Conservation (phyloP, 2,329 filamentous ascomycete species). For the Macrophomina phaseolina region DNA sequence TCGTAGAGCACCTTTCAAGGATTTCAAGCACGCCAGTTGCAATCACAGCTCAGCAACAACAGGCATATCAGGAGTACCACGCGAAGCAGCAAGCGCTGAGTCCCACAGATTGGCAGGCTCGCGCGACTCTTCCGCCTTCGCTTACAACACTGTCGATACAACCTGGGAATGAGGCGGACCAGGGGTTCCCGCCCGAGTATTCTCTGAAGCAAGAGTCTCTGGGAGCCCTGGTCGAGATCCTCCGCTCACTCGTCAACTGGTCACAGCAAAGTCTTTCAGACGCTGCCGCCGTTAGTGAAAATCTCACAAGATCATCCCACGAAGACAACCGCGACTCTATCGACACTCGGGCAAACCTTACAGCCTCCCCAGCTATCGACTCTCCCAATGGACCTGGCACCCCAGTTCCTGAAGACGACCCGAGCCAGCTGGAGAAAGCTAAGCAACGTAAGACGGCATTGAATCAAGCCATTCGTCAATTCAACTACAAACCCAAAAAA, state of each 20-base stretch:
- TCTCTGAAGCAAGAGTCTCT: constrained; percentile 87
- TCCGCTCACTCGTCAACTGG: constrained; percentile 93
- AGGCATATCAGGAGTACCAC: constrained; percentile 82
- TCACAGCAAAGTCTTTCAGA: constrained; percentile 70
- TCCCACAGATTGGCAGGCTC: constrained; percentile 79
- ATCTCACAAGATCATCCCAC: constrained; percentile 57
- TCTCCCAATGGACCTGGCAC: constrained; percentile 21
- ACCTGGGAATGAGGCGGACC: constrained; percentile 61
- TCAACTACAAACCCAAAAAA: constrained; percentile 97
- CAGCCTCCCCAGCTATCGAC: constrained; percentile 11
- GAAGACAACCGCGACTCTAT: constrained; percentile 73
- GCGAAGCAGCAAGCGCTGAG: constrained; percentile 61
- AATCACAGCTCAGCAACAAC: constrained; percentile 78
- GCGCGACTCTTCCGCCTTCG: constrained; percentile 83
- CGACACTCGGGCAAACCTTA: constrained; percentile 63
- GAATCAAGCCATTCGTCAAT: constrained; percentile 84
- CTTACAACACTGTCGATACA: constrained; percentile 79
- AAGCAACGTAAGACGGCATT: constrained; percentile 94
- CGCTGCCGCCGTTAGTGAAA: constrained; percentile 47
- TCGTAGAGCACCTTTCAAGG: constrained; percentile 91
- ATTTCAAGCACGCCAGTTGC: constrained; percentile 80
- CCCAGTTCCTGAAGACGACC: constrained; percentile 76
- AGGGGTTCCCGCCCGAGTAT: constrained; percentile 85
- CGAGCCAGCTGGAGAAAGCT: constrained; percentile 89
- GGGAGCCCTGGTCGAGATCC: constrained; percentile 84